Base-by-base conservation (phyloP, 2,329 filamentous ascomycete species). In the Epichloe sibirici region DNA sequence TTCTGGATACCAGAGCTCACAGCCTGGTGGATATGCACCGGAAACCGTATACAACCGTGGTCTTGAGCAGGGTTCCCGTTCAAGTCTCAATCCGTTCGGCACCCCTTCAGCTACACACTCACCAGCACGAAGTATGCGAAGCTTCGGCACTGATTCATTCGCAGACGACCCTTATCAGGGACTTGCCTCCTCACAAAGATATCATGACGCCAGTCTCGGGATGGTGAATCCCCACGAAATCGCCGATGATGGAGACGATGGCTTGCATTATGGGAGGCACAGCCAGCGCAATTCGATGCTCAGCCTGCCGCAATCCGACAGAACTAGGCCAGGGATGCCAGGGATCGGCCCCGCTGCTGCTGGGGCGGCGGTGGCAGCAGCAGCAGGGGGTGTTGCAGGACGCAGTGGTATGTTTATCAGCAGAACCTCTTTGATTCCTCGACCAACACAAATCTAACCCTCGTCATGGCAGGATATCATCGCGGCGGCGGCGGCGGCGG, bases 181-280 rank as follows among this genome's bases (percentile, higher is more conserved):
- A 58, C 17, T 47, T n/a, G 21, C 47, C 12, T 8, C 44, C 3
- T 51, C 44, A 13, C 38, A 45, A 4, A 52, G 67, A 40, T 69
- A 63, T 67, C 75, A 68, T 34, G 75, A 76, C 54, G 69, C 75
- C 25, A 66, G 71, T 8, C 68, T 83, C 4, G 78, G 78, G 40
- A 71, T 79, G 2, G 77, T 93, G 54, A 83, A 95, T 64, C 89
- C 90, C 3, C 81, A 86, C 61, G 82, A 84, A 13, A 90, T 95
- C 57, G 79, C 79, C 23, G 90, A 95, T 65, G 90, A 96, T 63
- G 89, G 88, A 31, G 90, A 95, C 62, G 90, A 95, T 64, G 89
- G 86, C 1, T 76, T 93, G 49, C 75, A 78, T 4, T 83, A 78
- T 59, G 70, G 66, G 49, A 69, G 65, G 47, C 63, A 61, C 45